Evolutionary conservation across 768 basidiomycete species (phyloP), one percentile per base, ranked within the genome.

Genomic region (Tulasnella sp.): DNA sequence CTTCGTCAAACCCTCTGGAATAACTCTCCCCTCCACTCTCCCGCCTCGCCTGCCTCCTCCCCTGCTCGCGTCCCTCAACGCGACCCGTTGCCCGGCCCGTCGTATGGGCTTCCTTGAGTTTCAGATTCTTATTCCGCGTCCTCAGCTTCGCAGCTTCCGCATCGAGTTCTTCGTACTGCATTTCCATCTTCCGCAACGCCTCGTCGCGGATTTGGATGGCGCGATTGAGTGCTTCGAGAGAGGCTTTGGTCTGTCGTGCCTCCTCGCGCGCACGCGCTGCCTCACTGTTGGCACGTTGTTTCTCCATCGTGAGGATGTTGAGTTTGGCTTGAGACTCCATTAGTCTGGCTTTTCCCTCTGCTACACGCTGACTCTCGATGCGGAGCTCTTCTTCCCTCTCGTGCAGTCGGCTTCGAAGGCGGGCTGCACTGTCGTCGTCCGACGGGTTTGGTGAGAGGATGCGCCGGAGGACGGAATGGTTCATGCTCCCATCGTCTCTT

Each of bases 321-420:
- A 54, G 37, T 29, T 54, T 54, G 8, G 52, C 52, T 17, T 54
- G 52, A 11, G 52, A 36, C 17, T 54, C 36, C 12, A 54, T 23
- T 17, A 54, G 52, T 3, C 52, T 19, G 6, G 29, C 8, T 40
- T 54, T 40, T 40, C 37, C 52, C 19, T 54, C 52, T 27, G 34
- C 21, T 11, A 40, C 52, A 21, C 52, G 35, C 19, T 39, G 5
- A 36, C 39, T 27, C 52, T 54, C 52, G 2, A 4, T 23, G 11
- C 21, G 34, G 9, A 54, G 23, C 21, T 40, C 37, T 8, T 40
- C 36, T 8, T 54, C 52, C 3, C 52, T 7, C 27, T 54, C 34
- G 17, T 40, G 52, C 25, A 54, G 23, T 21, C 8, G 29, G 3
- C 15, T 29, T 4, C 39, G 1, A 25, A 27, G 21, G 35, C 34